Evolutionary conservation across 2,329 filamentous ascomycete species (phyloP).

Genomic region (Raffaelea arxii): DNA sequence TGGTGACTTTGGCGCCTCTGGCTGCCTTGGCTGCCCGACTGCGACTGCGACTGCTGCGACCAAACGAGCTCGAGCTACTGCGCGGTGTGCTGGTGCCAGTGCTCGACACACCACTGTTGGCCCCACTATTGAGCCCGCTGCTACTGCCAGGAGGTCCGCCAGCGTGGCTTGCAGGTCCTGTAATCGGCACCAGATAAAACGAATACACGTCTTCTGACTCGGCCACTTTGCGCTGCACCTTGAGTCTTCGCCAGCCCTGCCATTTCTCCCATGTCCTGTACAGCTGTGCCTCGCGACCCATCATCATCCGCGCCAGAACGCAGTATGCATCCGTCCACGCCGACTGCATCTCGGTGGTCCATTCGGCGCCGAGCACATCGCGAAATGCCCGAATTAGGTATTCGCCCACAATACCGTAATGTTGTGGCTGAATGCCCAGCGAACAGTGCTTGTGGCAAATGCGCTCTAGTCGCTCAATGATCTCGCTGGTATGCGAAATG

Average conservation of each 20-base stretch:
- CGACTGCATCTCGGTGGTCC: slow-evolving; percentile 53
- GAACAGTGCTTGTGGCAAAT: slow-evolving; percentile 66
- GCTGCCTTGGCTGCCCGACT: neutral
- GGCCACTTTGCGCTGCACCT: slow-evolving; percentile 51
- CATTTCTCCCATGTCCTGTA: slow-evolving; percentile 53
- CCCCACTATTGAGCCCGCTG: neutral
- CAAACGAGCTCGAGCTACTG: neutral
- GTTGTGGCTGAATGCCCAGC: slow-evolving; percentile 56
- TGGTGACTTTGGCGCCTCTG: no score
- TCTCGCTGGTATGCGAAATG: slow-evolving; percentile 52
- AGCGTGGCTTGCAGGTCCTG: neutral
- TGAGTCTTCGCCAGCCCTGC: slow-evolving; percentile 59
- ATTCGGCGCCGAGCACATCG: slow-evolving; percentile 54
- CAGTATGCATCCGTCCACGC: slow-evolving; percentile 67
- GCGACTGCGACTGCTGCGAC: neutral
- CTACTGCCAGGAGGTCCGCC: no score
- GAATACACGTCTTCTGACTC: slow-evolving; percentile 62
- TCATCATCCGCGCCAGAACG: slow-evolving; percentile 65
- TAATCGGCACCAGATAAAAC: slow-evolving; percentile 55
- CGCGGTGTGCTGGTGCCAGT: neutral
- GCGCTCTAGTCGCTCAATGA: slow-evolving; percentile 43
- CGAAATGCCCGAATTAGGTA: slow-evolving; percentile 59
- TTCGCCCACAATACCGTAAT: slow-evolving; percentile 62
- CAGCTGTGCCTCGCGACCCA: slow-evolving; percentile 52
- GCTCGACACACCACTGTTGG: neutral